Evolutionary conservation across 1,284 basidiomycete species (phyloP).

Genomic region (Ceratobasidium sp.): DNA sequence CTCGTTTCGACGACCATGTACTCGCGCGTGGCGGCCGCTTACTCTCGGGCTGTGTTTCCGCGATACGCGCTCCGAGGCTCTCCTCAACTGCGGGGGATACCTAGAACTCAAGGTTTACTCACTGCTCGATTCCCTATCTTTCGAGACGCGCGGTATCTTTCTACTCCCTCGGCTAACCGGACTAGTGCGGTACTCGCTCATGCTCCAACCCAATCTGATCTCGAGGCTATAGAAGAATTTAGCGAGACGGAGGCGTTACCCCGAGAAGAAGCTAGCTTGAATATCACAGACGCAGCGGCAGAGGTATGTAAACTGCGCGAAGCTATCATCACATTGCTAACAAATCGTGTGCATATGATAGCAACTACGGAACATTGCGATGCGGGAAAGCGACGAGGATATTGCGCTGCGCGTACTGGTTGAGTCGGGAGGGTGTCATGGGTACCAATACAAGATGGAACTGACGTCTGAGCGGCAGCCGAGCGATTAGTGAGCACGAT

Average conservation of each 20-base stretch:
- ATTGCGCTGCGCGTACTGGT: slow-evolving; percentile 82
- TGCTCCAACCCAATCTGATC: slow-evolving; percentile 46
- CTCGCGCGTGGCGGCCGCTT: slow-evolving; percentile 18
- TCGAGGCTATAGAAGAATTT: slow-evolving; percentile 44
- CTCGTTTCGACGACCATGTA: slow-evolving; percentile 29
- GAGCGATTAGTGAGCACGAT: slow-evolving; percentile 81
- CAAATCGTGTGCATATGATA: slow-evolving; percentile 53
- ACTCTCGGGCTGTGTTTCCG: background rate
- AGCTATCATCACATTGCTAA: background rate
- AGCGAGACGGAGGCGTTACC: slow-evolving; percentile 44
- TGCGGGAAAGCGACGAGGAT: slow-evolving; percentile 67
- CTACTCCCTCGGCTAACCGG: background rate
- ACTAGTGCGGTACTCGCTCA: slow-evolving; percentile 36
- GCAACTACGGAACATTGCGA: slow-evolving; percentile 76
- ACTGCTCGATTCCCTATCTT: background rate
- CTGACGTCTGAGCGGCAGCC: slow-evolving; percentile 69
- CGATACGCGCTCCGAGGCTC: background rate
- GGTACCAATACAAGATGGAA: slow-evolving; percentile 92
- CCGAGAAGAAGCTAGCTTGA: slow-evolving; percentile 37
- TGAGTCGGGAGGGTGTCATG: slow-evolving; percentile 92
- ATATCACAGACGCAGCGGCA: slow-evolving; percentile 48
- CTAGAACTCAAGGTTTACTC: background rate
- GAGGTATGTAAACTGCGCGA: slow-evolving; percentile 45
- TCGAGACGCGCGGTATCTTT: background rate
- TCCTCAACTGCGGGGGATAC: background rate